Percentiles rank a stretch among this genome's conserved stretches.
Evolutionary conservation across 2,329 filamentous ascomycete species (phyloP).

Genomic region (Talaromyces albobiverticillius): DNA sequence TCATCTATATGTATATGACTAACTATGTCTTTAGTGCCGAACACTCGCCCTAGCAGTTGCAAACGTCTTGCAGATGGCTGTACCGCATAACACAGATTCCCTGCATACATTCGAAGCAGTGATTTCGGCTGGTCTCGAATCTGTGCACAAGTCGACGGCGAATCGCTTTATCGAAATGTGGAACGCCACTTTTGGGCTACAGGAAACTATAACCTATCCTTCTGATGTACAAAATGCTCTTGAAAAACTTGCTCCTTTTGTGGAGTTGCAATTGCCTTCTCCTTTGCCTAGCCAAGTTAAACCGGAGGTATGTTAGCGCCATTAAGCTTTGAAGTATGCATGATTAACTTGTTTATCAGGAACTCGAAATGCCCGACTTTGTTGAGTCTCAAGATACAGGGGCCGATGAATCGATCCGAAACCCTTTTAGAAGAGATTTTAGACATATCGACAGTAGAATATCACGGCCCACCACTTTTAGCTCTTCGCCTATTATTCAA

Average conservation of each 20-base stretch:
- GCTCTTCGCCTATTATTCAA: conserved; percentile 29
- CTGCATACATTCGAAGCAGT: conserved; percentile 54
- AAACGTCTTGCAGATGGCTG: conserved; percentile 29
- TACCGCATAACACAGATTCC: conserved; percentile 27
- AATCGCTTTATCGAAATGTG: conserved; percentile 60
- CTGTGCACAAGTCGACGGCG: conserved; percentile 49
- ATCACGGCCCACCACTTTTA: conserved; percentile 17
- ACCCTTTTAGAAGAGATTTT: conserved; percentile 12
- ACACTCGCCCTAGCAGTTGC: conserved; percentile 30
- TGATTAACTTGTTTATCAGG: conserved; percentile 15
- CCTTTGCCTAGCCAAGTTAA: conserved; percentile 38
- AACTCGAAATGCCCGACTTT: conserved; percentile 30
- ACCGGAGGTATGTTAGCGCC: conserved; percentile 26
- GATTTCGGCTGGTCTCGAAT: conserved; percentile 53
- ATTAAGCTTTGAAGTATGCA: conserved; percentile 3
- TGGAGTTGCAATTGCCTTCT: conserved; percentile 50
- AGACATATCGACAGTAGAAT: conserved; percentile 9
- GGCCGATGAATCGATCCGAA: conserved; percentile 18
- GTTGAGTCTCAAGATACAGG: conserved; percentile 52
- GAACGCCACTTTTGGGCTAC: conserved; percentile 66
- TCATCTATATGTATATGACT: background rate
- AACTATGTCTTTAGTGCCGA: conserved; percentile 25
- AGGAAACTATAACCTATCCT: conserved; percentile 62
- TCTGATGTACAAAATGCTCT: conserved; percentile 61
- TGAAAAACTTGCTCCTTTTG: conserved; percentile 55